phyloP scores from a whole-genome alignment of 768 basidiomycete species.

The Lentinula raphanica region DNA sequence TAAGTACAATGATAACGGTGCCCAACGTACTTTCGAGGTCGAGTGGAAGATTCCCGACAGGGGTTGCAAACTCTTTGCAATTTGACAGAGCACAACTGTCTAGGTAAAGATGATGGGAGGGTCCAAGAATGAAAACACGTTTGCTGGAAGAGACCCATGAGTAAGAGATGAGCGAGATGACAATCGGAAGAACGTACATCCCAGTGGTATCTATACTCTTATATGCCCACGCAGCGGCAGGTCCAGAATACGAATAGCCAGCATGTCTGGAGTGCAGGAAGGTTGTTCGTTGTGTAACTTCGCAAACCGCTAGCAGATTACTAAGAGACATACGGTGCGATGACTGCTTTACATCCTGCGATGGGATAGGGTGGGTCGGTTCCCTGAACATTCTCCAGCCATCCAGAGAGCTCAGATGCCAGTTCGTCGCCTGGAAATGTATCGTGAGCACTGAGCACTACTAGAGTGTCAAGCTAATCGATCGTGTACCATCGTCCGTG shows the following conservation, averaged over 20 bases:
- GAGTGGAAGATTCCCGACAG: conserved; percentile 75
- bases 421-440: conserved; percentile 47
- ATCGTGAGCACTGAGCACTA: conserved; percentile 13
- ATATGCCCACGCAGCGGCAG: conserved; percentile 95
- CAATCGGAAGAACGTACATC: conserved; percentile 51
- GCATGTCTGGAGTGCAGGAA: conserved; percentile 66
- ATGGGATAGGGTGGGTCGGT: conserved; percentile 45
- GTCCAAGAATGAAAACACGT: conserved; percentile 91
- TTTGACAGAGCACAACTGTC: conserved; percentile 80
- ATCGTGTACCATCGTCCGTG: conserved; percentile 51
- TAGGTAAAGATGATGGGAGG: conserved; percentile 89
- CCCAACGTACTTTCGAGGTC: conserved; percentile 74
- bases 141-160: conserved; percentile 45
- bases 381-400: conserved; percentile 56
- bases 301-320: not conserved
- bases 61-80: conserved; percentile 79
- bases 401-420: conserved; percentile 52
- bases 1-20: too few species aligned
- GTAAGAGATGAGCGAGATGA: not conserved
- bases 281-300: not conserved
- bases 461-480: conserved; percentile 9
- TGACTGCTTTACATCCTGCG: conserved; percentile 71
- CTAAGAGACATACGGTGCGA: conserved; percentile 76
- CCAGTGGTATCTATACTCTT: conserved; percentile 73
- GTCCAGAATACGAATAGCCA: conserved; percentile 92